phyloP scores from a whole-genome alignment of 208 protist genomes.

The Angomonas ambiguus region DNA sequence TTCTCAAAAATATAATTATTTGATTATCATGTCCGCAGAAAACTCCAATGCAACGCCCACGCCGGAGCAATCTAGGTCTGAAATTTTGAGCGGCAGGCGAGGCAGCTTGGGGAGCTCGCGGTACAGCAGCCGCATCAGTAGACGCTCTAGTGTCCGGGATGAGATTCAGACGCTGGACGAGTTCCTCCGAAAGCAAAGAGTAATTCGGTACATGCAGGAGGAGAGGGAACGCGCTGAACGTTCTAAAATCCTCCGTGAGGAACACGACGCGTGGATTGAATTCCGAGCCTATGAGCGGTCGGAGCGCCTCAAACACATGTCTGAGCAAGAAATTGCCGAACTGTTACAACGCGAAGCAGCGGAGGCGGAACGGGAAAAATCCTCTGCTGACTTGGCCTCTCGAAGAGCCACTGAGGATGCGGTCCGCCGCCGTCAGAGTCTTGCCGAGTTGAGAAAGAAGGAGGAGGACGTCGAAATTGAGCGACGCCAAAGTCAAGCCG shows the following conservation, averaged over 20 bases:
- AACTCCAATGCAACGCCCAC: slow-evolving; percentile 5
- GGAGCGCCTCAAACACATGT: slow-evolving; percentile 73
- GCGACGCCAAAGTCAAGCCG: slow-evolving; percentile 20
- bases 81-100: slow-evolving; percentile 12
- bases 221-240: slow-evolving; percentile 70
- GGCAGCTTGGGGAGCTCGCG: slow-evolving; percentile 51
- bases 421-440: slow-evolving; percentile 24
- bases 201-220: slow-evolving; percentile 82
- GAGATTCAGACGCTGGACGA: slow-evolving; percentile 71
- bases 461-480: slow-evolving; percentile 25
- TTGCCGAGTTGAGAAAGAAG: slow-evolving; percentile 17
- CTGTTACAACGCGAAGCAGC: slow-evolving; percentile 59
- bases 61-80: slow-evolving; percentile 24
- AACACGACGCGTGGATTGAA: slow-evolving; percentile 70
- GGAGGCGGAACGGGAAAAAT: slow-evolving; percentile 36
- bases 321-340: slow-evolving; percentile 58
- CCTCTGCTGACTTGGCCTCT: slow-evolving; percentile 29
- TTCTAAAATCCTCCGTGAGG: slow-evolving; percentile 56
- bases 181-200: slow-evolving; percentile 77
- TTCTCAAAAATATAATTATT: neutral
- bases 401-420: slow-evolving; percentile 34
- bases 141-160: slow-evolving; percentile 70
- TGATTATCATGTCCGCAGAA: slow-evolving; percentile 12
- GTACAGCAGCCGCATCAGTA: slow-evolving; percentile 60
- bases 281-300: slow-evolving; percentile 59